These are phyloP conservation scores for Lizonia empirigonia DNA, from an alignment of 2,329 filamentous ascomycete genomes.

Conservation along the genomic window DNA sequence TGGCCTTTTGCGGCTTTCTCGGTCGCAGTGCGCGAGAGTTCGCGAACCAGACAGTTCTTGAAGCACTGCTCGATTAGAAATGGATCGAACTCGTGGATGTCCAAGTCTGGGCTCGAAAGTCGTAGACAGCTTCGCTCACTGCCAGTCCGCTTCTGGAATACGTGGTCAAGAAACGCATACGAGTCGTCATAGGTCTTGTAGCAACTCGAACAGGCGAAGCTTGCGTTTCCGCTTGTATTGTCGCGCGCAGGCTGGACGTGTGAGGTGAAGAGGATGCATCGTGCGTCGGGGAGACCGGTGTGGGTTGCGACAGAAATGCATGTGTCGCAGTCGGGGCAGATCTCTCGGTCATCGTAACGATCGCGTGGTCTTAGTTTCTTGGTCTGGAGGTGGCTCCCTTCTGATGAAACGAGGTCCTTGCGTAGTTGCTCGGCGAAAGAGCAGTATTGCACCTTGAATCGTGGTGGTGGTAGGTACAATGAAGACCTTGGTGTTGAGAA, in stretches of 20 bases:
- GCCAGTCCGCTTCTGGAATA: conserved; percentile 43
- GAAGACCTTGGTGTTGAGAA: conserved; percentile 26
- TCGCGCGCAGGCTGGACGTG: conserved; percentile 22
- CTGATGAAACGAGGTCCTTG: conserved; percentile 29
- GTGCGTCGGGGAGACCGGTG: conserved; percentile 39
- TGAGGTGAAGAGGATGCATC: conserved; percentile 40
- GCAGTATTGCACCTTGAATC: conserved; percentile 44
- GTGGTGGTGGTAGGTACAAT: conserved; percentile 39
- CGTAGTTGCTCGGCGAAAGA: conserved; percentile 38
- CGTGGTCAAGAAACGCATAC: conserved; percentile 45
- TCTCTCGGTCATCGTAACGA: conserved; percentile 42
- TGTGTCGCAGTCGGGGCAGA: conserved; percentile 40
- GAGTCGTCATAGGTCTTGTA: conserved; percentile 45
- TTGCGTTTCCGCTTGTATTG: conserved; percentile 21
- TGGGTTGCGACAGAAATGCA: conserved; percentile 41
- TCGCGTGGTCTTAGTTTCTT: conserved; percentile 36
- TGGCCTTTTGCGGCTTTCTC: conserved; percentile 18
- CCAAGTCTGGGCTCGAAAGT: conserved; percentile 24
- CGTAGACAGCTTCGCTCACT: conserved; percentile 40
- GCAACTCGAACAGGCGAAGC: conserved; percentile 43
- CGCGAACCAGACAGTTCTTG: conserved; percentile 40
- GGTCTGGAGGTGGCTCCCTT: conserved; percentile 29
- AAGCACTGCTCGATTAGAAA: conserved; percentile 39
- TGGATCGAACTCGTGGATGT: conserved; percentile 29
- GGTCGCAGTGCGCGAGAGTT: conserved; percentile 32